Evolutionary conservation across 2,329 filamentous ascomycete species (phyloP).

Genomic region (Xylaria hypoxylon): DNA sequence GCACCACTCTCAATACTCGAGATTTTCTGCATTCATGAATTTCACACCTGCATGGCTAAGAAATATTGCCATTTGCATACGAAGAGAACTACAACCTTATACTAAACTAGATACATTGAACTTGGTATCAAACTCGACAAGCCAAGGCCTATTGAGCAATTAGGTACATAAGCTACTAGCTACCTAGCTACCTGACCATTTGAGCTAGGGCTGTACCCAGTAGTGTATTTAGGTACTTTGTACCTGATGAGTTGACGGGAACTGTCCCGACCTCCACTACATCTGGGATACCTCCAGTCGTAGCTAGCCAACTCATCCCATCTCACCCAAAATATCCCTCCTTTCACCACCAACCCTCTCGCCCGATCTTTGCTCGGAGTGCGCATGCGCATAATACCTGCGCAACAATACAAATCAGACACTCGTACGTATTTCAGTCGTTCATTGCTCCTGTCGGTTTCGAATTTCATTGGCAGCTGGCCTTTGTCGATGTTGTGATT

Average conservation of each 20-base stretch:
- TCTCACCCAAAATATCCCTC: slow-evolving; percentile 33
- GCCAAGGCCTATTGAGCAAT: too few species aligned
- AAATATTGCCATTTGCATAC: slow-evolving; percentile 23
- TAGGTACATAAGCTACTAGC: too few species aligned
- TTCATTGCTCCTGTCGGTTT: slow-evolving; percentile 14
- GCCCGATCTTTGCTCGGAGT: slow-evolving; percentile 16
- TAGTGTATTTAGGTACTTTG: slow-evolving; percentile 9
- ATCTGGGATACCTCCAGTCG: slow-evolving; percentile 25
- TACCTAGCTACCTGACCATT: slow-evolving; percentile 4
- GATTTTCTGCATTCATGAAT: slow-evolving; percentile 22
- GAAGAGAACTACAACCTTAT: too few species aligned
- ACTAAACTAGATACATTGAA: neutral
- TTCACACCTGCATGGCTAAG: slow-evolving; percentile 22
- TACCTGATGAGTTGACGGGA: slow-evolving; percentile 21
- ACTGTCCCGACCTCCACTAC: slow-evolving; percentile 19
- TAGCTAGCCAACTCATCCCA: slow-evolving; percentile 35
- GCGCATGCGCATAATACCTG: slow-evolving; percentile 32
- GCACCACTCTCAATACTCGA: slow-evolving; percentile 17
- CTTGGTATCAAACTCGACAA: slow-evolving; percentile 19
- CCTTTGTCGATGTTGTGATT: slow-evolving; percentile 1
- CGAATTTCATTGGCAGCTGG: neutral
- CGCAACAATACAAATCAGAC: slow-evolving; percentile 25
- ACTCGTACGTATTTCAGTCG: slow-evolving; percentile 33
- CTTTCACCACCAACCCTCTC: slow-evolving; percentile 23
- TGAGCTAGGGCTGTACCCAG: neutral